Evolutionary conservation across 2,329 filamentous ascomycete genomes (phyloP).

Genomic region (Boeremia exigua): DNA sequence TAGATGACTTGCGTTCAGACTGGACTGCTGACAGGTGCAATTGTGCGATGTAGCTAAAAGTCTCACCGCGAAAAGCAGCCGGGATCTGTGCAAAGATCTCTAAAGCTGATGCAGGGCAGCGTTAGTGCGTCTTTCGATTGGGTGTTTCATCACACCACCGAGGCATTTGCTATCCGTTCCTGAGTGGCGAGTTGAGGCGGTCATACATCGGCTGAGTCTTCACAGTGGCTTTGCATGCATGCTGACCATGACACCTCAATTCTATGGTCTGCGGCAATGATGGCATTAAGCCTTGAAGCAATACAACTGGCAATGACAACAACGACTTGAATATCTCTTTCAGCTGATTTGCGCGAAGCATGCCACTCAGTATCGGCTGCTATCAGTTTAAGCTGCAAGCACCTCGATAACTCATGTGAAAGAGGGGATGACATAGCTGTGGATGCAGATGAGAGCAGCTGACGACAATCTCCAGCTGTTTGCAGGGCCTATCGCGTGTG

Average conservation of each 20-base stretch:
- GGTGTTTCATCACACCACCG: slow-evolving; percentile 5
- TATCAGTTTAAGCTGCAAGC: slow-evolving; percentile 1
- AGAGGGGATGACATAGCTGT: slow-evolving; percentile 3
- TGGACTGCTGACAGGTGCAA: background rate
- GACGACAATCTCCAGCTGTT: slow-evolving; percentile 4
- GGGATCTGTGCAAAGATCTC: slow-evolving; percentile 6
- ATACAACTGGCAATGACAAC: background rate
- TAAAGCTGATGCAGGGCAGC: slow-evolving; percentile 2
- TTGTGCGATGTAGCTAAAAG: background rate
- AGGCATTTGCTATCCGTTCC: slow-evolving; percentile 8
- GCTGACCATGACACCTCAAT: background rate
- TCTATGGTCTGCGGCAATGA: background rate
- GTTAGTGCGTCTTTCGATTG: slow-evolving; percentile 7
- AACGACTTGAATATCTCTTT: background rate
- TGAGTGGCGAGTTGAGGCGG: slow-evolving; percentile 15
- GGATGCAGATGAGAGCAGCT: slow-evolving; percentile 2
- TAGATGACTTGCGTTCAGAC: background rate
- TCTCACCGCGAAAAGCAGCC: slow-evolving; percentile 5
- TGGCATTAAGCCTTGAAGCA: background rate
- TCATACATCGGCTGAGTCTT: slow-evolving; percentile 13
- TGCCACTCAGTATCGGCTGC: background rate
- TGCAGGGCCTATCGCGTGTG: background rate
- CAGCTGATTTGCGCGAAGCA: background rate
- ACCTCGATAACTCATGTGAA: slow-evolving; percentile 11
- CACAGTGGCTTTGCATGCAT: background rate